A percentile compares a stretch with the other conserved stretches of the same genome.
phyloP scores from a whole-genome alignment of 2,329 filamentous ascomycete genomes.

The Clarireedia monteithiana region DNA sequence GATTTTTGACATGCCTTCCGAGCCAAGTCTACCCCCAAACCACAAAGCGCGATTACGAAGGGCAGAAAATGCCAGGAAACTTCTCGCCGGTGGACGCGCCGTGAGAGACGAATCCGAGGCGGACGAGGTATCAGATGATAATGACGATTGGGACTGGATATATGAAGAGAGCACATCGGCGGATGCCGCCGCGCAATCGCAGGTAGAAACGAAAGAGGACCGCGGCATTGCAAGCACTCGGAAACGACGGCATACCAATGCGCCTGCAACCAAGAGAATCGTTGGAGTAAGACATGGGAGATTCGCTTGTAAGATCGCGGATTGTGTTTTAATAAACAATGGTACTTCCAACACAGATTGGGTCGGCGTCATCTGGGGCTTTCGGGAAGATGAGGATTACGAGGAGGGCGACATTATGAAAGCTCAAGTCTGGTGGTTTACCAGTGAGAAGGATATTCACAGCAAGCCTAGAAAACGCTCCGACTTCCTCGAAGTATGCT shows the following conservation, averaged over 20 bases:
- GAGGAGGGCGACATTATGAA: constrained; percentile 48
- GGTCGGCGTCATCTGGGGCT: constrained; percentile 83
- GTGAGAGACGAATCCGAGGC: constrained; percentile 75
- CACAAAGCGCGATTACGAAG: constrained; percentile 20
- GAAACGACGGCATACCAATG: constrained; percentile 15
- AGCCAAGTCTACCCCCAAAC: constrained; percentile 12
- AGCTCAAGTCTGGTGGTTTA: constrained; percentile 78
- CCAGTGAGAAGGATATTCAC: constrained; percentile 79
- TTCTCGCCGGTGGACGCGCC: constrained; percentile 20
- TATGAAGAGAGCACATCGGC: constrained; percentile 30
- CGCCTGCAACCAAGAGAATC: constrained; percentile 42
- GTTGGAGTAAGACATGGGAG: constrained; percentile 70
- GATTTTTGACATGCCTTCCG: constrained; percentile 23
- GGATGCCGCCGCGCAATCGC: background rate
- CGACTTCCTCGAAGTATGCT: constrained; percentile 63
- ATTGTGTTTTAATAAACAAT: constrained; percentile 79
- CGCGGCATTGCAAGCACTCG: constrained; percentile 14
- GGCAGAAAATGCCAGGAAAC: constrained; percentile 35
- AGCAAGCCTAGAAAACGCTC: constrained; percentile 74
- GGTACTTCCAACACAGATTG: constrained; percentile 82
- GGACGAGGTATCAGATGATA: constrained; percentile 62
- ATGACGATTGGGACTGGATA: constrained; percentile 73
- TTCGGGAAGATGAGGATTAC: constrained; percentile 68
- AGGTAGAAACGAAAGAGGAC: background rate
- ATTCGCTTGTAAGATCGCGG: constrained; percentile 75